Conservation (phyloP, 2,329 filamentous ascomycete genomes). For the Exophiala sp. region DNA sequence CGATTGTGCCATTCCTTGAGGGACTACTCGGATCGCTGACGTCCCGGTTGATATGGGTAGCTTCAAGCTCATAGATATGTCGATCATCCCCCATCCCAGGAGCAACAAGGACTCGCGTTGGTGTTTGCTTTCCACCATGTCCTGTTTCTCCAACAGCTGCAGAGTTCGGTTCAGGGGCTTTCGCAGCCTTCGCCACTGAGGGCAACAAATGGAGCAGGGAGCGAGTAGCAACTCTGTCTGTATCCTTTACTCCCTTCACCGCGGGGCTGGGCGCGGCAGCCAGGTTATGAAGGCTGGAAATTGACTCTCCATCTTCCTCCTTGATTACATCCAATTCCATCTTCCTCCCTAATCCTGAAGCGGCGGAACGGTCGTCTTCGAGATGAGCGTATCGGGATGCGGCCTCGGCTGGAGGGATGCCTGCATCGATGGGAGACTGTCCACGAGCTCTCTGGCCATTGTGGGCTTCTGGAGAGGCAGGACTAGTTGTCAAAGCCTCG, state of each 20-base stretch:
- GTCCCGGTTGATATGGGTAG: background rate
- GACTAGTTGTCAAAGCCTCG: background rate
- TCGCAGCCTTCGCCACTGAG: background rate
- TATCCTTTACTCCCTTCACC: background rate
- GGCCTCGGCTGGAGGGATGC: background rate
- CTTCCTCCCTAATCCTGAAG: background rate
- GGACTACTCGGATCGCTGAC: background rate
- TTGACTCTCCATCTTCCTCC: background rate
- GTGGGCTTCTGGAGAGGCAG: background rate
- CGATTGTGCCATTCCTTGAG: background rate
- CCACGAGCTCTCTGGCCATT: too few relatives aligned
- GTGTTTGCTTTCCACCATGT: background rate
- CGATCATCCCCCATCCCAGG: conserved; percentile 2
- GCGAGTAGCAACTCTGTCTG: background rate
- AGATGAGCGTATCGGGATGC: background rate
- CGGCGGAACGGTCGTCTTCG: background rate
- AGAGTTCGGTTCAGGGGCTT: background rate
- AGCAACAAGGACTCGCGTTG: background rate
- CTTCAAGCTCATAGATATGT: conserved; percentile 6
- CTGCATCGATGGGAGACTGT: background rate
- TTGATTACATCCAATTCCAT: background rate
- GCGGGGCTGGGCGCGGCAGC: background rate
- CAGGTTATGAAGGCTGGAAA: background rate
- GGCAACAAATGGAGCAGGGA: background rate
- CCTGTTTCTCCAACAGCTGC: background rate